Conservation (phyloP, 441 rosid species). For the Croton laevigatus region DNA sequence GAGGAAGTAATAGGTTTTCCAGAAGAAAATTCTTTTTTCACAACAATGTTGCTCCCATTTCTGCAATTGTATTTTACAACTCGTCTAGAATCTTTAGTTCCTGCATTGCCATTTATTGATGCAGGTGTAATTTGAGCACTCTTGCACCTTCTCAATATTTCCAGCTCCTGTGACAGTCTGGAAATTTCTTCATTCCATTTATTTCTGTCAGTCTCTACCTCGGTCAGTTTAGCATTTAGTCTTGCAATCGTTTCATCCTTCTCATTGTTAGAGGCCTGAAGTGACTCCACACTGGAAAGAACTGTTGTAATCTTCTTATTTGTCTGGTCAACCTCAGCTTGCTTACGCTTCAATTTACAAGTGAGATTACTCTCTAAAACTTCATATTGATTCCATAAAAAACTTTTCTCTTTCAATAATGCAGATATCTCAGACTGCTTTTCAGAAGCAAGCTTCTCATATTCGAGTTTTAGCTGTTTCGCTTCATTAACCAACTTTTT, state of each 20-base stretch:
- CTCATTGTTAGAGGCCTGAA: conserved; percentile 49
- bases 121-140: conserved; percentile 37
- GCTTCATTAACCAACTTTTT: conserved; percentile 33
- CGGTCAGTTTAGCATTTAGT: conserved; percentile 42
- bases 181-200: conserved; percentile 43
- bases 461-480: conserved; percentile 51
- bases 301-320: conserved; percentile 46
- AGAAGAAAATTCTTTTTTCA: conserved; percentile 43
- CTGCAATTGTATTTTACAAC: conserved; percentile 16
- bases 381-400: conserved; percentile 70
- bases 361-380: conserved; percentile 46
- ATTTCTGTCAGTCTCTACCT: conserved; percentile 43
- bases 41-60: conserved; percentile 10
- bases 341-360: conserved; percentile 50
- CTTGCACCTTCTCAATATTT: conserved; percentile 42
- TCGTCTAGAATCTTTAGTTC: conserved; percentile 20
- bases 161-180: conserved; percentile 46
- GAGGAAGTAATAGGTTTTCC: conserved; percentile 19
- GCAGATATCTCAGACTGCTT: conserved; percentile 51
- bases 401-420: conserved; percentile 57
- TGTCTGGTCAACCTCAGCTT: conserved; percentile 49
- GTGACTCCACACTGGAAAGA: conserved; percentile 44
- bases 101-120: conserved; percentile 36
- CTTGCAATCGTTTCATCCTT: conserved; percentile 57
- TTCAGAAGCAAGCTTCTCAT: conserved; percentile 44